These are phyloP conservation scores for Lanzia echinophila DNA, from an alignment of 2,329 filamentous ascomycete species.

Conservation along the genomic window DNA sequence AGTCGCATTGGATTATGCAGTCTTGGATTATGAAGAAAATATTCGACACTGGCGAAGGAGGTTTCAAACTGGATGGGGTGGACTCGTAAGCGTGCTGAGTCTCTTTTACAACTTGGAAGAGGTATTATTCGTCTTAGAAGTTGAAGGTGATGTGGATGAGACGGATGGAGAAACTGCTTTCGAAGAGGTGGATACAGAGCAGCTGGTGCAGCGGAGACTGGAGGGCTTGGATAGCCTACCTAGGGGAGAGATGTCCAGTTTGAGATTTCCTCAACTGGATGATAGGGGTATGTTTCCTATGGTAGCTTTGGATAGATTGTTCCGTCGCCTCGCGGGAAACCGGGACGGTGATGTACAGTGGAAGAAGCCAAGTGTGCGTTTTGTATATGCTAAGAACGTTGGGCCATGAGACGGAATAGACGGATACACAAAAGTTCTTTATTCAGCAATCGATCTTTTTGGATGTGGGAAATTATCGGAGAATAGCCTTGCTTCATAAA, in stretches of 20 bases:
- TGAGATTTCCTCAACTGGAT: slow-evolving; percentile 5
- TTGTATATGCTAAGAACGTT: slow-evolving; percentile 5
- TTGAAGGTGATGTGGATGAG: neutral
- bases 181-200: neutral
- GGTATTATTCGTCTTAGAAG: slow-evolving; percentile 5
- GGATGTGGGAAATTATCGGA: neutral
- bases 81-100: neutral
- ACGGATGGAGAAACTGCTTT: neutral
- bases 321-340: neutral
- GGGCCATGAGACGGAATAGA: neutral
- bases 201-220: neutral
- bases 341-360: neutral
- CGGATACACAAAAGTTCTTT: too few species aligned
- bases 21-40: slow-evolving; percentile 5
- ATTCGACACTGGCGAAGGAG: neutral
- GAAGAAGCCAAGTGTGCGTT: neutral
- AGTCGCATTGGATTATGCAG: slow-evolving; percentile 1
- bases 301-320: neutral
- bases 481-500: too few species aligned
- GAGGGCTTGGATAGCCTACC: neutral
- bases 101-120: slow-evolving; percentile 1
- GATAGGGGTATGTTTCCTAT: slow-evolving; percentile 1
- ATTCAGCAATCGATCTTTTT: neutral
- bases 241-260: neutral
- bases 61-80: neutral